These are phyloP conservation scores for Beauveria sp. DNA, from an alignment of 2,329 filamentous ascomycete genomes.

Conservation along the genomic window DNA sequence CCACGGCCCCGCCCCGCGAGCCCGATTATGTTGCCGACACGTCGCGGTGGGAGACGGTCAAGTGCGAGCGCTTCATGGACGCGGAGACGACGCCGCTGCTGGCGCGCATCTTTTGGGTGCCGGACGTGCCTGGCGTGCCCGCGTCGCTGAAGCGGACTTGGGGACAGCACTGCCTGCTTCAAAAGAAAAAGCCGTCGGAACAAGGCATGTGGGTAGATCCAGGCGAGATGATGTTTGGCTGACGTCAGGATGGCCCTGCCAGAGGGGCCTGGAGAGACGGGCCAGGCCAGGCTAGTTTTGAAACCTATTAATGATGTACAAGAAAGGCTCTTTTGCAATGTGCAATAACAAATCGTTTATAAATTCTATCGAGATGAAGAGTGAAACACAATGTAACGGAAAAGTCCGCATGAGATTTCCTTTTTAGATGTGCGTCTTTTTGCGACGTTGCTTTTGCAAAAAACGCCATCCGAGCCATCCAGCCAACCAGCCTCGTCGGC, in stretches of 20 bases:
- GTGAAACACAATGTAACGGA: background rate
- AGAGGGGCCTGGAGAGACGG: background rate
- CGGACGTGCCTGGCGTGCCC: constrained; percentile 62
- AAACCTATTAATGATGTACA: background rate
- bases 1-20: constrained; percentile 47
- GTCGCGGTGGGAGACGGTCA: constrained; percentile 68
- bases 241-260: constrained; percentile 3
- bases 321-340: background rate
- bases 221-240: constrained; percentile 14
- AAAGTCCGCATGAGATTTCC: background rate
- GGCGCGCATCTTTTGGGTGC: constrained; percentile 75
- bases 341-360: background rate
- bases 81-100: constrained; percentile 64
- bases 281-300: background rate
- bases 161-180: constrained; percentile 82
- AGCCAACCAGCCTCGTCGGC: background rate
- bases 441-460: background rate
- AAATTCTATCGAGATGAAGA: background rate
- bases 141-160: constrained; percentile 65
- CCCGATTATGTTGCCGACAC: constrained; percentile 71
- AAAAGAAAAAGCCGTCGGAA: constrained; percentile 36
- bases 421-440: background rate
- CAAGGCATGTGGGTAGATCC: constrained; percentile 13
- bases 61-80: constrained; percentile 77
- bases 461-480: background rate